These are phyloP conservation scores for Beverwykella pulmonaria DNA, from an alignment of 495 filamentous ascomycete species.

Conservation along the genomic window DNA sequence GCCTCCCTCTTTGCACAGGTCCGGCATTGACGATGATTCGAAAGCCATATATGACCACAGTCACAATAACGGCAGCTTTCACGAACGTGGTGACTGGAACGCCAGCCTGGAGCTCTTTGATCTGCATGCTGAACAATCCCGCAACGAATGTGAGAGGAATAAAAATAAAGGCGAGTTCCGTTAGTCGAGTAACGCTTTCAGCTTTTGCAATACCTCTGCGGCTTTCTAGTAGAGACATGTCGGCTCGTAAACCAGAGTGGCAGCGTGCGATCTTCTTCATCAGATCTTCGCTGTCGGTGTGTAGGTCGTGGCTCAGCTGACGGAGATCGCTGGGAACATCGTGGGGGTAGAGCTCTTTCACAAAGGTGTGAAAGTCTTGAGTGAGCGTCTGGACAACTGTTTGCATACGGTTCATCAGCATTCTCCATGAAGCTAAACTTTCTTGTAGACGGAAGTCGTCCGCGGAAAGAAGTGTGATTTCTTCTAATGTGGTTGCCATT, in stretches of 20 bases:
- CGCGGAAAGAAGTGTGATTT: not conserved
- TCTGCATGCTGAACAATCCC: slow-evolving; percentile 41
- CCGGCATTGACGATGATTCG: not conserved
- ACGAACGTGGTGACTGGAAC: not conserved
- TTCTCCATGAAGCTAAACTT: not conserved
- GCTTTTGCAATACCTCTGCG: slow-evolving; percentile 37
- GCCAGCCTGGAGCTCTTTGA: slow-evolving; percentile 14
- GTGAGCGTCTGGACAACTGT: not conserved
- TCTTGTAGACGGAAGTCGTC: not conserved
- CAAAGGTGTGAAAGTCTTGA: not conserved
- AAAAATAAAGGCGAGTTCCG: slow-evolving; percentile 43
- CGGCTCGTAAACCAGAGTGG: slow-evolving; percentile 9
- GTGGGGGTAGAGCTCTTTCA: not conserved
- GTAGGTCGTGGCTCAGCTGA: not conserved
- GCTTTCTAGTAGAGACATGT: slow-evolving; percentile 41
- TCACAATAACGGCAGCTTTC: not conserved
- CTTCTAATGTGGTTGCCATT: not conserved
- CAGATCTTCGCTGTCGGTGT: not conserved
- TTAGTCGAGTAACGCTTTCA: slow-evolving; percentile 40
- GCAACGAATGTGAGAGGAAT: slow-evolving; percentile 40
- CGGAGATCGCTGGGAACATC: no score
- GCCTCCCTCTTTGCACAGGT: not conserved
- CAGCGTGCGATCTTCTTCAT: not conserved
- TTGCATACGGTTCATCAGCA: not conserved
- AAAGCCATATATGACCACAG: not conserved